Evolutionary conservation across 2,329 filamentous ascomycete genomes (phyloP).

Genomic region (Fusarium beomiforme): DNA sequence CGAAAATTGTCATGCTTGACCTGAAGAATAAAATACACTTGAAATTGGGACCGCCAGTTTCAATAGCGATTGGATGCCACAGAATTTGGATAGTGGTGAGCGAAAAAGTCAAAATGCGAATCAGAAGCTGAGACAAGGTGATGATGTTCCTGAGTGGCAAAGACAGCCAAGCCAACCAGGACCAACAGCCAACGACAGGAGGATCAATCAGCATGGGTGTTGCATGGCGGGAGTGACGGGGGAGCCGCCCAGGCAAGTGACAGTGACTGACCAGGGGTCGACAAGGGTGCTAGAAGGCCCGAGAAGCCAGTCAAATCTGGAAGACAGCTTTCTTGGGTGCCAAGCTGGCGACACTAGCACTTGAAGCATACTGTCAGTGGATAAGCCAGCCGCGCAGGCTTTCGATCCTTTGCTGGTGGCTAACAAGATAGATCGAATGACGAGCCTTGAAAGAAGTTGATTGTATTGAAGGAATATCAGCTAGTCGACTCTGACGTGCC

Average conservation of each 20-base stretch:
- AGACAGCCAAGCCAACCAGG: constrained; percentile 14
- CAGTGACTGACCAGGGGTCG: constrained; percentile 27
- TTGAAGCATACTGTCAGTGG: constrained; percentile 25
- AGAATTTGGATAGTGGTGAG: constrained; percentile 22
- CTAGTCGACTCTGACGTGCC: neutral
- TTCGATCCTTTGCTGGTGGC: constrained; percentile 9
- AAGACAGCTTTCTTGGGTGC: constrained; percentile 24
- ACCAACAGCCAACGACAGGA: constrained; percentile 4
- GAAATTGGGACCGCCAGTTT: neutral
- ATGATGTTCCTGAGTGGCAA: constrained; percentile 37
- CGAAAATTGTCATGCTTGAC: neutral
- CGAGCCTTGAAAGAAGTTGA: constrained; percentile 18
- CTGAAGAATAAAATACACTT: constrained; percentile 20
- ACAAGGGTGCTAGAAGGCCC: constrained; percentile 36
- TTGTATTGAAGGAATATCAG: constrained; percentile 7
- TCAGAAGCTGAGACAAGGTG: constrained; percentile 27
- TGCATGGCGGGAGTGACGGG: constrained; percentile 32
- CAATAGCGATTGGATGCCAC: constrained; percentile 27
- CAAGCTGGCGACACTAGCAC: constrained; percentile 16
- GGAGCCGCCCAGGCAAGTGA: constrained; percentile 13
- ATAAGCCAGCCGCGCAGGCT: constrained; percentile 20
- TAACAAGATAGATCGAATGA: constrained; percentile 13
- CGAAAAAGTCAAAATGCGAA: constrained; percentile 22
- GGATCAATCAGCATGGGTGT: constrained; percentile 16
- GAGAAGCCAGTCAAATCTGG: constrained; percentile 43